Base-by-base conservation (phyloP, 805 yeast genomes). In the Candida chilensis region DNA sequence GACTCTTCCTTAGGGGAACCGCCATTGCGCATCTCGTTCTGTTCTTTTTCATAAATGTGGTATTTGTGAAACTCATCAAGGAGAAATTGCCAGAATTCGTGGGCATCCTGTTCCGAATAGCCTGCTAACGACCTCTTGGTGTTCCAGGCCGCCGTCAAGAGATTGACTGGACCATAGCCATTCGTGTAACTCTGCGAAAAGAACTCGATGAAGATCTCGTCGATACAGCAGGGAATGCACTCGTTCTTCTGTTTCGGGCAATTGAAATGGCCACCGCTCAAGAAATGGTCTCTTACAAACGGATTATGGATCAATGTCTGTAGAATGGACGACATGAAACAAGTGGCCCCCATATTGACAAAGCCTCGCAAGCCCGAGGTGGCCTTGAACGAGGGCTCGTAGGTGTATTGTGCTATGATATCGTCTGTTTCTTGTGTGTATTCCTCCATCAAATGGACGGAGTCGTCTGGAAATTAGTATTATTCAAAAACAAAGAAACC, bases 101-200 rank as follows among this genome's bases (percentile, higher is more conserved):
- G 99, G 0, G 98, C 97, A 51, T 92, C 99, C 54, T 92, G 99
- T 54, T 92, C 96, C 20, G 92, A 81, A 41, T 88, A 88, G 2
- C 99, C 99, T 0, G 96, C 95, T 35, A 92, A 68, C 20, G 86
- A 71, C 40, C 82, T 73, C 42, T 85, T 83, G 28, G 79, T 78
- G 44, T 78, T 78, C 90, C 96, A 87, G 1, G 95, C 79, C 9
- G 95, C 84, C n/a, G 74, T 67, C 29, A 92, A 63, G 28, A 92
- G 54, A 30, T 81, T 72, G 2, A 92, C 78, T 38, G 92, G 80
- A 0, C 97, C 96, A 56, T 60, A 79, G 2, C 94, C 87, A 19
- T 74, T 67, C 27, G 71, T 66, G 18, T 66, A 57, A 12, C 67
- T 58, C 2, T 79, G 66, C 0, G 90, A 74, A 55, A 70, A 92